Evolutionary conservation across 2,329 filamentous ascomycete genomes (phyloP), one percentile per base, ranked within the genome.

Genomic region (Apiospora hydei): DNA sequence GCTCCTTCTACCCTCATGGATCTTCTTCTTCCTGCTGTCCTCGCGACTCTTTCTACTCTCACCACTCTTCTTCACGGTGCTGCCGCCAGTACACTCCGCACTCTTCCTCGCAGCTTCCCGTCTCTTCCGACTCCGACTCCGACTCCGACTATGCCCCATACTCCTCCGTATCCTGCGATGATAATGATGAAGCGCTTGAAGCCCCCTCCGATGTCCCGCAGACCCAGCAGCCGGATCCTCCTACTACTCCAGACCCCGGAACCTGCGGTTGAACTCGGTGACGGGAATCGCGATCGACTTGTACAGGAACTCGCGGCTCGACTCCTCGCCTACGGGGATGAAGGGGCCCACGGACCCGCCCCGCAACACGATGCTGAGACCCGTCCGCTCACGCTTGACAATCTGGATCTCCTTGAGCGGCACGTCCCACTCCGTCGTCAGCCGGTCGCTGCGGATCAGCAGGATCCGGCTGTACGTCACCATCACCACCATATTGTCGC

Each of bases 351-450:
- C 98, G 2, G 92, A 94, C 4, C 95, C 96, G 14, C 95, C 96
- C 76, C 97, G 93, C 75, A 98, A 84, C 67, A 93, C 92, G 74
- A 99, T 89, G 76, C 94, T 95, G 83, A 99, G 91, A 0, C 96
- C 97, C 0, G 96, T 99, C 70, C 96, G 88, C 86, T 99, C 97
- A 85, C 98, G 99, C 66, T 92, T 93, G 75, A 99, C 98, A 0
- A 95, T 98, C 86, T 98, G 95, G 26, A 99, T 91, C 81, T 99
- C 96, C 80, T 96, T 98, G 75, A 99, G 87, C 38, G 94, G 93
- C 14, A 98, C 94, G 79, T 99, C 96, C 96, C 96, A 99, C 83
- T 98, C 96, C 24, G 92, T 95, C 70, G 90, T 92, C 78, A 99
- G 86, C 79, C 93, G 92, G 84, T 95, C 93, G 69, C 93, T 94